A percentile compares a stretch with the other conserved stretches of the same genome.
phyloP scores from a whole-genome alignment of 257 asterid species.

The Lavandula angustifolia region DNA sequence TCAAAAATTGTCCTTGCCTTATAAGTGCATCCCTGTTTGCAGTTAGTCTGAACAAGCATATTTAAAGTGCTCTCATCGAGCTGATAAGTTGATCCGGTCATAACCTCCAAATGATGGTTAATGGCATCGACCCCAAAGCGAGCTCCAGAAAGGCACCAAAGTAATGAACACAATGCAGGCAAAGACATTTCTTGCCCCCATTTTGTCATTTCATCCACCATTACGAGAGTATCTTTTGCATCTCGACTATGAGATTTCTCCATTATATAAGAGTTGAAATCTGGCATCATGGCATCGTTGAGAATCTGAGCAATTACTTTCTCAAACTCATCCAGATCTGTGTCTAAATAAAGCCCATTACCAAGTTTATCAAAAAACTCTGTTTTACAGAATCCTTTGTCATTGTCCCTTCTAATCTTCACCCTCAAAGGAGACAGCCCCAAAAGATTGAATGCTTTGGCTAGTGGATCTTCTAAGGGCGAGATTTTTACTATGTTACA shows the following conservation, averaged over 20 bases:
- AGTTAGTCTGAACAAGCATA: constrained; percentile 53
- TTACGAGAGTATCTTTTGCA: constrained; percentile 31
- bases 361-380: constrained; percentile 88
- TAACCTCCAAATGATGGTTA: constrained; percentile 42
- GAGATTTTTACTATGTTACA: constrained; percentile 46
- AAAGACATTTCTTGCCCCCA: constrained; percentile 81
- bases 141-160: constrained; percentile 46
- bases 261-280: constrained; percentile 49
- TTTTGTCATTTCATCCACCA: constrained; percentile 57
- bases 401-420: constrained; percentile 82
- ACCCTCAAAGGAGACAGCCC: constrained; percentile 61
- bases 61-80: constrained; percentile 61
- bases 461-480: constrained; percentile 52
- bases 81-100: constrained; percentile 40
- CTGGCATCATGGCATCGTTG: constrained; percentile 64
- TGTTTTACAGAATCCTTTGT: constrained; percentile 47
- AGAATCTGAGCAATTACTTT: constrained; percentile 51
- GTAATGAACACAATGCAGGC: constrained; percentile 46
- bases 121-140: constrained; percentile 38
- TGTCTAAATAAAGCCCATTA: constrained; percentile 86
- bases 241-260: constrained; percentile 38
- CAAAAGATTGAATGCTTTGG: constrained; percentile 51
- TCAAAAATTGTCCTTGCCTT: constrained; percentile 55
- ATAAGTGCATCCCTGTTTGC: constrained; percentile 56
- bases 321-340: constrained; percentile 67